Evolutionary conservation across 805 yeast genomes (phyloP).

Genomic region (Vanderwaltozyma yarrowii): DNA sequence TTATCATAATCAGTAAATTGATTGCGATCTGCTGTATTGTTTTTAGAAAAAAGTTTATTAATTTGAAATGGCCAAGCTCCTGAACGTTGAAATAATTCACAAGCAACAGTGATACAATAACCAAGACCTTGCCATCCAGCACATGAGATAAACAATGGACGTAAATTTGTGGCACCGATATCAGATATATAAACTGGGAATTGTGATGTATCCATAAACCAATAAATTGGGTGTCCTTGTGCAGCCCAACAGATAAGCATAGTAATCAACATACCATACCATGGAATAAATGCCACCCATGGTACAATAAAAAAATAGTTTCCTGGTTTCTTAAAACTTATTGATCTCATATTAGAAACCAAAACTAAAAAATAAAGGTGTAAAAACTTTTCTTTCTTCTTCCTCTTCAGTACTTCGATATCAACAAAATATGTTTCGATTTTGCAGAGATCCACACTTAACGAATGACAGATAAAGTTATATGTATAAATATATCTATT

Average conservation of each 20-base stretch:
- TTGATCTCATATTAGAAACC: no score
- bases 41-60: slow-evolving; percentile 1
- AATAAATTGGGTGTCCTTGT: slow-evolving; percentile 67
- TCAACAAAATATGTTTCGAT: no score
- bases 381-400: no score
- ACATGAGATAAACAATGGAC: slow-evolving; percentile 75
- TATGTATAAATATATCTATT: no score
- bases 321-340: slow-evolving; percentile 19
- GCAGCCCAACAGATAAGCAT: slow-evolving; percentile 66
- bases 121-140: slow-evolving; percentile 68
- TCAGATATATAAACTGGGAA: slow-evolving; percentile 66
- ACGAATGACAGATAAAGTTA: no score
- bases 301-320: slow-evolving; percentile 51
- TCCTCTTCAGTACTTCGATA: no score
- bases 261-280: slow-evolving; percentile 90
- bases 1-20: slow-evolving; percentile 2
- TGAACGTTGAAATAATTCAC: slow-evolving; percentile 55
- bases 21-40: slow-evolving; percentile 34
- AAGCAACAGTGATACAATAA: slow-evolving; percentile 49
- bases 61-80: slow-evolving; percentile 30
- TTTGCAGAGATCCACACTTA: no score
- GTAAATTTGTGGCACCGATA: slow-evolving; percentile 76
- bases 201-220: slow-evolving; percentile 38
- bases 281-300: slow-evolving; percentile 49
- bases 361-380: no score